Evolutionary conservation across 192 early-diverging fungal genomes (phyloP).

Genomic region (Spizellomyces sp.): DNA sequence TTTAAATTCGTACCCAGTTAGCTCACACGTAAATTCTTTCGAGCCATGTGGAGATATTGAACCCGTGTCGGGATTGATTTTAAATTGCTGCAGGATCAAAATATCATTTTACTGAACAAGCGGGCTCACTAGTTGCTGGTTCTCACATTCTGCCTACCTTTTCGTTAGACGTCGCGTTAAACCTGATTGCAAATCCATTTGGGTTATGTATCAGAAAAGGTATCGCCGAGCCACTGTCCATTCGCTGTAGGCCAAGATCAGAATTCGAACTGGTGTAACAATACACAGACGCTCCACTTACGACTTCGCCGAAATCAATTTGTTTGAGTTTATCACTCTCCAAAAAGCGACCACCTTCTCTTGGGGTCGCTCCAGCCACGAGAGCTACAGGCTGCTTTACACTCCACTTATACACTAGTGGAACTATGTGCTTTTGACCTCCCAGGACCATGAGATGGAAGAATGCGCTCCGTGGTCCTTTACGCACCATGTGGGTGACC

Average conservation of each 20-base stretch:
- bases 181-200: conserved; percentile 39
- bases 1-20: conserved; percentile 25
- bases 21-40: conserved; percentile 39
- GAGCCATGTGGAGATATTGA: conserved; percentile 27
- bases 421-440: conserved; percentile 34
- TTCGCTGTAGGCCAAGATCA: conserved; percentile 7
- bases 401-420: conserved; percentile 36
- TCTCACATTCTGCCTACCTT: not conserved
- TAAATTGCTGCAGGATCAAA: conserved; percentile 17
- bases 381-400: conserved; percentile 29
- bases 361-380: conserved; percentile 7
- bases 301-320: conserved; percentile 51
- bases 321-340: conserved; percentile 33
- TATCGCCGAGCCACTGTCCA: conserved; percentile 37
- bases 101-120: no score
- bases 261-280: not conserved
- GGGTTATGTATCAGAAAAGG: conserved; percentile 44
- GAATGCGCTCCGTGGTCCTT: conserved; percentile 19
- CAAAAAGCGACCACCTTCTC: conserved; percentile 28
- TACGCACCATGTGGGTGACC: conserved; percentile 19
- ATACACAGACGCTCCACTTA: conserved; percentile 5
- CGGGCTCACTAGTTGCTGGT: no score
- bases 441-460: conserved; percentile 32
- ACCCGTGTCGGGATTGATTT: conserved; percentile 8
- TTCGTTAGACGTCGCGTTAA: conserved; percentile 27